These are phyloP conservation scores for Naumovozyma castellii DNA, from an alignment of 805 yeast genomes.

Conservation along the genomic window DNA sequence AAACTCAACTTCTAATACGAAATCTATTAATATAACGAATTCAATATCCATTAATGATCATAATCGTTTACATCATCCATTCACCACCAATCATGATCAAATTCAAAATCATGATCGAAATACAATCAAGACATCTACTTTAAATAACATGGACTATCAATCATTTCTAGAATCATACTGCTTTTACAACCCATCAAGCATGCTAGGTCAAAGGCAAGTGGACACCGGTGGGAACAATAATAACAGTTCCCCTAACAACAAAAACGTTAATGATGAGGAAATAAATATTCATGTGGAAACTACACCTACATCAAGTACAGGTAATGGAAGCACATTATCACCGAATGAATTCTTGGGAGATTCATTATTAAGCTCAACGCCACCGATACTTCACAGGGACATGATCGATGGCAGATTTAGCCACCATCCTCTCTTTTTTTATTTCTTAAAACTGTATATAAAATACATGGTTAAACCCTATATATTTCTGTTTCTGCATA, in stretches of 20 bases:
- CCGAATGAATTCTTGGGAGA: background rate
- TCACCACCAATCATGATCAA: background rate
- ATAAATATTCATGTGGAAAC: background rate
- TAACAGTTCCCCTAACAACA: too few relatives aligned
- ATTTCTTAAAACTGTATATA: too few relatives aligned
- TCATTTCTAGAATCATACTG: conserved; percentile 22
- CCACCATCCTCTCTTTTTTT: too few relatives aligned
- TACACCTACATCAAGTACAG: background rate
- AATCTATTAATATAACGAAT: background rate
- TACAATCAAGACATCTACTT: background rate
- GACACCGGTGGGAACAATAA: background rate
- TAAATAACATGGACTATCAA: conserved; percentile 19
- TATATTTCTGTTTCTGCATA: too few relatives aligned
- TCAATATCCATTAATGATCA: background rate
- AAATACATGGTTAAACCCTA: too few relatives aligned
- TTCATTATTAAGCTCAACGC: conserved; percentile 3
- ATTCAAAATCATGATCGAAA: background rate
- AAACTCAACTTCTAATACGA: background rate
- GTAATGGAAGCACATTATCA: background rate
- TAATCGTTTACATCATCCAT: background rate
- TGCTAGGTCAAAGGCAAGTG: background rate
- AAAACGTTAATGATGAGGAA: too few relatives aligned
- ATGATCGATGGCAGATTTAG: conserved; percentile 2
- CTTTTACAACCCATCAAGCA: conserved; percentile 14
- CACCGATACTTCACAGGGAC: conserved; percentile 8